phyloP scores from a whole-genome alignment of 1,284 basidiomycete species.

The Pseudozyma tsukubaensis region DNA sequence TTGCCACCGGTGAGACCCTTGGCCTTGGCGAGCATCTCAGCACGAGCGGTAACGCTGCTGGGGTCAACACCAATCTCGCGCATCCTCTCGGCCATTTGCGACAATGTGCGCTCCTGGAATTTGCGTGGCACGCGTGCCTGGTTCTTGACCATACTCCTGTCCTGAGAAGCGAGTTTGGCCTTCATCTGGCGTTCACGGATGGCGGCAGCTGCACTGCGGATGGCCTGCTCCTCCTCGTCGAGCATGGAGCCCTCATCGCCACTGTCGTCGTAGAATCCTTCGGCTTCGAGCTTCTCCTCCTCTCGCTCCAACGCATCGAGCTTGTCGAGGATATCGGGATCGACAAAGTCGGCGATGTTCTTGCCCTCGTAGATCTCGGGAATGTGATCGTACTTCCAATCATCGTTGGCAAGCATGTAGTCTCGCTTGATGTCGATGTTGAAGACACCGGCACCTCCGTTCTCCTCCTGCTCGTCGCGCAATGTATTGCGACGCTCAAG shows the following conservation, averaged over 20 bases:
- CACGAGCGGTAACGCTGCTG: constrained; percentile 85
- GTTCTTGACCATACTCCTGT: constrained; percentile 89
- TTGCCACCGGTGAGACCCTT: constrained; percentile 77
- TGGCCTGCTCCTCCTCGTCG: constrained; percentile 88
- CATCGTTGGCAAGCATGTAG: constrained; percentile 87
- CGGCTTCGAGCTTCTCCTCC: constrained; percentile 89
- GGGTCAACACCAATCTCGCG: constrained; percentile 90
- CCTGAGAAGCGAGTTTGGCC: constrained; percentile 82
- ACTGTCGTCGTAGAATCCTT: constrained; percentile 93
- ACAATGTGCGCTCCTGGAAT: constrained; percentile 81
- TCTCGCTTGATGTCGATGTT: constrained; percentile 74
- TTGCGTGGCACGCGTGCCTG: constrained; percentile 84
- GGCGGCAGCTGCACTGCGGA: constrained; percentile 78
- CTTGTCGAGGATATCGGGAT: constrained; percentile 96
- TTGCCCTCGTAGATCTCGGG: constrained; percentile 98
- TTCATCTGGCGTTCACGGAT: constrained; percentile 75
- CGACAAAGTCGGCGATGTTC: constrained; percentile 98
- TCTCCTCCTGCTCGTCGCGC: constrained; percentile 66
- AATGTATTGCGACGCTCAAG: constrained; percentile 61
- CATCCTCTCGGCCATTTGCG: constrained; percentile 83
- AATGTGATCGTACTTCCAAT: constrained; percentile 95
- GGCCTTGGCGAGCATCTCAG: constrained; percentile 82
- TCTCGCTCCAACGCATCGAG: constrained; percentile 96
- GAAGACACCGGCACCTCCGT: constrained; percentile 68
- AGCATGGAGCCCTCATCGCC: constrained; percentile 80